Conservation (phyloP, 2,329 filamentous ascomycete species). For the Phaeosphaeria sp. region DNA sequence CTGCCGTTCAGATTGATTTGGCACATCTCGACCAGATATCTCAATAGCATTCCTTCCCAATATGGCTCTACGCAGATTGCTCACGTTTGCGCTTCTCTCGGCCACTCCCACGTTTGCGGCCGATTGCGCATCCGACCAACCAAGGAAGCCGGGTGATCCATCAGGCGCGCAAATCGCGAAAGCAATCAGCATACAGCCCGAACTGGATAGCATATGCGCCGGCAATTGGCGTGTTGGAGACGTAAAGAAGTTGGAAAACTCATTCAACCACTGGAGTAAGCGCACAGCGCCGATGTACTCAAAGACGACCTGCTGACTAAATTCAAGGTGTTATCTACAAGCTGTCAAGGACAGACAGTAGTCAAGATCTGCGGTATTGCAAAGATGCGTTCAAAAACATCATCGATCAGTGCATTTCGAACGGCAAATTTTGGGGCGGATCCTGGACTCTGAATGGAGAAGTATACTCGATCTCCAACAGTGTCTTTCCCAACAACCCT, state of each 20-base stretch:
- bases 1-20: not conserved
- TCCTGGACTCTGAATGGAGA: not conserved
- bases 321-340: not conserved
- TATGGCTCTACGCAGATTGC: not conserved
- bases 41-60: not conserved
- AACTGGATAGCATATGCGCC: not conserved
- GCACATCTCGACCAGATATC: not conserved
- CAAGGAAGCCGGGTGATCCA: not conserved
- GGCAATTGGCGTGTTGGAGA: not conserved
- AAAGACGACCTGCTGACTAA: not conserved
- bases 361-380: not conserved
- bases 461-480: not conserved
- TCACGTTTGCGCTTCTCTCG: not conserved
- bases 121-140: not conserved
- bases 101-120: not conserved
- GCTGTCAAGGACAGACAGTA: not conserved
- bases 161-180: not conserved
- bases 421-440: not conserved
- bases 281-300: not conserved
- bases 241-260: not conserved
- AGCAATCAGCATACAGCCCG: not conserved
- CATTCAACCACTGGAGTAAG: not conserved
- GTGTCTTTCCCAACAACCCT: not conserved
- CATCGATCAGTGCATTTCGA: not conserved
- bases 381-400: not conserved